Percentiles rank a stretch among this genome's conserved stretches.
Conservation (phyloP, 169 alveolate genomes). For the Fabrea salina region DNA sequence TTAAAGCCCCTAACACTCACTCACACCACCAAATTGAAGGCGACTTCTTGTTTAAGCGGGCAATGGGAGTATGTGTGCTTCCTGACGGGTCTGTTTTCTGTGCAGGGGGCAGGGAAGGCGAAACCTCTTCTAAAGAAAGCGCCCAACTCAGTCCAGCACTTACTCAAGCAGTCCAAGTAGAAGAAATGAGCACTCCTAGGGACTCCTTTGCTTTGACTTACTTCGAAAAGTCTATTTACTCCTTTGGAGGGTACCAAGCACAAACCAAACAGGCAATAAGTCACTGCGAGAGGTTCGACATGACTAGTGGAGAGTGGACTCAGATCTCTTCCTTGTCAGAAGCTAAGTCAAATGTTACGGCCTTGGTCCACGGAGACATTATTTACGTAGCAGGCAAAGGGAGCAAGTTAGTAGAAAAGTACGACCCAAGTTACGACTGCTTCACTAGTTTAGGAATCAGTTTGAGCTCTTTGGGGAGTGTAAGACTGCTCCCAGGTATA, state of each 20-base stretch:
- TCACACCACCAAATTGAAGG: too few species aligned
- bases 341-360: neutral
- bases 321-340: neutral
- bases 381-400: neutral
- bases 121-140: neutral
- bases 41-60: too few species aligned
- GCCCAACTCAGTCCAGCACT: neutral
- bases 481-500: neutral
- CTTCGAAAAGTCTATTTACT: neutral
- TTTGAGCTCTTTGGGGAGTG: neutral
- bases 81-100: neutral
- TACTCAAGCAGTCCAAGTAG: neutral
- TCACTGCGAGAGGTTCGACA: neutral
- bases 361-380: neutral
- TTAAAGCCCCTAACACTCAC: too few species aligned
- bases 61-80: too few species aligned
- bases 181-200: neutral
- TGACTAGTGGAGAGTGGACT: neutral
- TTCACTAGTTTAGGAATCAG: neutral
- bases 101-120: neutral
- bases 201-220: neutral
- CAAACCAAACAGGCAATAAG: neutral
- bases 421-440: neutral
- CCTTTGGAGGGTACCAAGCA: slow-evolving; percentile 7
- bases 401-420: neutral